Conservation (phyloP, 1,284 basidiomycete genomes). For the Apiotrichum gracile region DNA sequence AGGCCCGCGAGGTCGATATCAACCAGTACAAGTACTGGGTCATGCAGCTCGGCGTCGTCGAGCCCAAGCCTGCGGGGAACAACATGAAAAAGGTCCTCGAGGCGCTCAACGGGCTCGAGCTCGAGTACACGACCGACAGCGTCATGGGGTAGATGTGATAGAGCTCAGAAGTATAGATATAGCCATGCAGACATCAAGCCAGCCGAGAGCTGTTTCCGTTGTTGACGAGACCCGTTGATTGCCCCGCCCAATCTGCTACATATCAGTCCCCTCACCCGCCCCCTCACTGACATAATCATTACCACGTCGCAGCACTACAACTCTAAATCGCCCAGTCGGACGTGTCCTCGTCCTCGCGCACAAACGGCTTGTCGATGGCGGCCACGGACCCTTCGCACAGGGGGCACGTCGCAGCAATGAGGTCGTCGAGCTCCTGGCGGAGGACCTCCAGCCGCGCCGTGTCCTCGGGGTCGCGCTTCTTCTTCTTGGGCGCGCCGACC, state of each 20-base stretch:
- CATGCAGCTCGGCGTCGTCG: neutral
- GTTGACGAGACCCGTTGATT: no score
- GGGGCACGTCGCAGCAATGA: slow-evolving; percentile 80
- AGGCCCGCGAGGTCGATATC: neutral
- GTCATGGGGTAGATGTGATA: no score
- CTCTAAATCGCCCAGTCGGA: slow-evolving; percentile 69
- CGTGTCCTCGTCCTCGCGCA: slow-evolving; percentile 71
- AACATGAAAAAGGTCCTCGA: neutral
- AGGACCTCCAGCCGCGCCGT: slow-evolving; percentile 54
- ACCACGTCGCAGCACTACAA: no score
- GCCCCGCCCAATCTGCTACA: neutral
- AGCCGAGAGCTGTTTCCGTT: no score
- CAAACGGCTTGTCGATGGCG: slow-evolving; percentile 78
- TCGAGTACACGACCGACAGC: neutral
- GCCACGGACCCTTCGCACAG: slow-evolving; percentile 79
- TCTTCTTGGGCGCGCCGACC: slow-evolving; percentile 35
- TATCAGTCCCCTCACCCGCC: no score
- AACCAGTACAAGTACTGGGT: neutral
- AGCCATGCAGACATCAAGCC: no score
- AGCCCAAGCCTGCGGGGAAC: neutral
- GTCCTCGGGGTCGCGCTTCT: slow-evolving; percentile 53
- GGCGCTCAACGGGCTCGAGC: neutral
- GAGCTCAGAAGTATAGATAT: no score
- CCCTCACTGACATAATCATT: no score
- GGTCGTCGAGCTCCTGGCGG: slow-evolving; percentile 73